Base-by-base conservation (phyloP, 1,284 basidiomycete genomes). In the Cystobasidium pallidum region DNA sequence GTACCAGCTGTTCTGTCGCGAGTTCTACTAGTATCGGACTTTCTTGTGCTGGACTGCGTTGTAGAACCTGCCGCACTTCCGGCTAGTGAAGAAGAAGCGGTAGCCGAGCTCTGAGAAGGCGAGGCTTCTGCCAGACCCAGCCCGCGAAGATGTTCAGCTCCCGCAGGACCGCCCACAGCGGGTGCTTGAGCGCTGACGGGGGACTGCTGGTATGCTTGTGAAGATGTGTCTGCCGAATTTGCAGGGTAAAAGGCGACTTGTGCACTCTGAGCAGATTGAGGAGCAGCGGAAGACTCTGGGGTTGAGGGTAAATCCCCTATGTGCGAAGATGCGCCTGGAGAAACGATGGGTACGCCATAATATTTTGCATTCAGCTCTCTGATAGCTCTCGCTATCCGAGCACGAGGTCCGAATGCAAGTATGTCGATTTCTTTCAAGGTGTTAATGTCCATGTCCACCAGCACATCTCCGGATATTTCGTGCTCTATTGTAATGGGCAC, bases 391-490 rank as follows among this genome's bases (percentile, higher is more conserved):
- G 91, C 89, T 68, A 99, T 93, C 65, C 93, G 88, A 80, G 92
- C 87, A 19, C 95, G 91, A 80, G 96, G 95, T 26, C 95, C 96
- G 77, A 96, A 97, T 1, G 94, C 92, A 75, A 86, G 83, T 75
- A 99, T 92, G 58, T 95, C 96, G 73, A 99, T 91, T 83, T 99
- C 96, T 83, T 98, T 98, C 78, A 99, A 88, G 21, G 96, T 85
- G 77, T 90, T 90, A 62, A 89, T 88, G 77, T 98, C 94, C 76
- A 99, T 89, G 77, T 97, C 94, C 70, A 99, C 86, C 3, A 99
- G 86, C 26, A 98, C 91, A 78, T 99, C 96, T 17, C 96, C 95
- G 0, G 93, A 91, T 73, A 99, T 99, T 81, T 99, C 95, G 86
- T 99, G 94, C 82, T 96, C 93, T 91, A 79, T 28, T 11, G 63